A percentile compares a stretch with the other conserved stretches of the same genome.
Evolutionary conservation across 2,329 filamentous ascomycete genomes (phyloP).

Genomic region (Neofusicoccum umdonicola): DNA sequence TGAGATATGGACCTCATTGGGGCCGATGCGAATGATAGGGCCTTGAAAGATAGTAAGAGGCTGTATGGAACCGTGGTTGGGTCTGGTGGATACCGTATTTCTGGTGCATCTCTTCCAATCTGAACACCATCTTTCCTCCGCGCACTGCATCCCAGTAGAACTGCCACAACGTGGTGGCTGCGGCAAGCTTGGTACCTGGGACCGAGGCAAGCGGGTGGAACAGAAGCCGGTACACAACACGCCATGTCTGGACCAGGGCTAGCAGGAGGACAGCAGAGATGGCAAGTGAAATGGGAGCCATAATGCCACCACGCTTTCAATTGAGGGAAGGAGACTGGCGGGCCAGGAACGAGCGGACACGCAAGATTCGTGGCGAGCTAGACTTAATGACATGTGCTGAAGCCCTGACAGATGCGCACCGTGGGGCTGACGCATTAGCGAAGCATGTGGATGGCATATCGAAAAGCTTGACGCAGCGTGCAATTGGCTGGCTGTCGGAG

Average conservation of each 20-base stretch:
- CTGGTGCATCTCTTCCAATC: conserved; percentile 27
- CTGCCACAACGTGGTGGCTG: conserved; percentile 23
- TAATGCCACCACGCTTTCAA: neutral
- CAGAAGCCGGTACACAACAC: neutral
- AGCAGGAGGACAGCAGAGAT: neutral
- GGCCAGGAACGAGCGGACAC: no score
- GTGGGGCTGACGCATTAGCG: neutral
- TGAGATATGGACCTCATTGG: conserved; percentile 29
- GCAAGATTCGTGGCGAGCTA: no score
- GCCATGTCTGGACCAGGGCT: neutral
- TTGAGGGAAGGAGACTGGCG: no score
- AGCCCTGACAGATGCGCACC: no score
- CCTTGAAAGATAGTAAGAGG: conserved; percentile 20
- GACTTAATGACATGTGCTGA: no score
- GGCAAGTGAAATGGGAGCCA: neutral
- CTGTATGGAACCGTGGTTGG: neutral
- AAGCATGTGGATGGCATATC: no score
- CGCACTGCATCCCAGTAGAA: conserved; percentile 27
- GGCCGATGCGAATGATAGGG: conserved; percentile 33
- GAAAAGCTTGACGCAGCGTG: no score
- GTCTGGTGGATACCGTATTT: conserved; percentile 21
- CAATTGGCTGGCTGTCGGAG: neutral
- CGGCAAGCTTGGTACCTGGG: conserved; percentile 22
- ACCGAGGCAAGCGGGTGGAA: conserved; percentile 22
- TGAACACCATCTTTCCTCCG: conserved; percentile 20